Base-by-base conservation (phyloP, 331 rosid genomes). In the Malus hybrid region DNA sequence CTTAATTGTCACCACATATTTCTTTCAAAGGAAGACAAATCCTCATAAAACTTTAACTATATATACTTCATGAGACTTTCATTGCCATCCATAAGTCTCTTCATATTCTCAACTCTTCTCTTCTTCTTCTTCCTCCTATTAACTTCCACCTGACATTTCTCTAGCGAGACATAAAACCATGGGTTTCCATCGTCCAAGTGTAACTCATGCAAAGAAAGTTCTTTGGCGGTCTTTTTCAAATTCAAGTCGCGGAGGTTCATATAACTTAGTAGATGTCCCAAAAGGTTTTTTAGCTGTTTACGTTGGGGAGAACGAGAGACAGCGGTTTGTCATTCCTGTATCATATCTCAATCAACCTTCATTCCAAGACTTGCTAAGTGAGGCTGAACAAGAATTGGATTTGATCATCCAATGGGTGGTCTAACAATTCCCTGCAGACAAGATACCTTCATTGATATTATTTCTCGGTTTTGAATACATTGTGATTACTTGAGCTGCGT, bases 381-480 rank as follows among this genome's bases (percentile, higher is more conserved):
- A 66, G 44, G 78, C 71, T 13, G 82, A 78, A 63, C 74, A 82
- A 56, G 78, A 76, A 78, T 81, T 8, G 81, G 81, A 72, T 81
- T 70, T 28, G 78, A 75, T 33, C 80, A 80, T 75, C 72, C 73
- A 22, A 81, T 71, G 81, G 75, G 75, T 11, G 76, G 81, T 24
- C 78, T 81, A 9, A 76, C 75, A 14, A 70, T 81, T 56, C 74
- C 84, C 33, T 71, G 74, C 52, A 58, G 48, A 64, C 70, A 75
- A 70, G 78, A 71, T 26, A 15, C 36, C 19, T 81, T 81, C 55
- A 19, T 75, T 24, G 69, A 70, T 70, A 75, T 75, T 68, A 61
- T 67, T 32, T 63, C 48, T 42, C 13, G 5, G 48, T 42, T 42
- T 42, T 42, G 48, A 42, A 42, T 42, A 42, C 48, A 42, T 42